Evolutionary conservation across 441 rosid genomes (phyloP).

Genomic region (Mallotus repandus): DNA sequence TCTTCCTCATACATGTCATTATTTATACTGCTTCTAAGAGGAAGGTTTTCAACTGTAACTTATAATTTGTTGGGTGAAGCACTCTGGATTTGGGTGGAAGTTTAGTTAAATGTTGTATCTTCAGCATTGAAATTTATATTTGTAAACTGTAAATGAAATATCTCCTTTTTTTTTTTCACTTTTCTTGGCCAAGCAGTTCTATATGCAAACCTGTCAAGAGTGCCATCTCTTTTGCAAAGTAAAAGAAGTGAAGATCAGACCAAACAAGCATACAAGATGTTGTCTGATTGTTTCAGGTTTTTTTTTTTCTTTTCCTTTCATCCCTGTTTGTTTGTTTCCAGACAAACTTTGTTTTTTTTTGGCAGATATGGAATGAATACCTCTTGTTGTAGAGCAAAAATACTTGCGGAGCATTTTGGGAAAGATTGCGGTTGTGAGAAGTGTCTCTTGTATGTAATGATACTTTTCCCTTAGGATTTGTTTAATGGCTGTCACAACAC

Average conservation of each 20-base stretch:
- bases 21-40: not conserved
- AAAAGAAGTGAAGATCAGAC: constrained; percentile 74
- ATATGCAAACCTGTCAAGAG: constrained; percentile 63
- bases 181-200: constrained; percentile 46
- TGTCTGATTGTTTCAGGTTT: constrained; percentile 81
- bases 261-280: constrained; percentile 70
- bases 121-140: not conserved
- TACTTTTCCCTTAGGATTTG: constrained; percentile 2
- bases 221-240: constrained; percentile 72
- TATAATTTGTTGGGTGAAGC: constrained; percentile 1
- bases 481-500: not conserved
- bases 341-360: constrained; percentile 12
- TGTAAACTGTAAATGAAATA: not conserved
- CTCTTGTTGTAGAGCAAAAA: constrained; percentile 73
- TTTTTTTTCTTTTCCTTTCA: not conserved
- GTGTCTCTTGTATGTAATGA: constrained; percentile 58
- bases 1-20: not conserved
- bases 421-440: constrained; percentile 58
- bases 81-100: not conserved
- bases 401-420: constrained; percentile 82
- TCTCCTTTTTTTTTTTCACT: not conserved
- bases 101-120: not conserved
- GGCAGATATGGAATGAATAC: constrained; percentile 92
- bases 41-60: not conserved
- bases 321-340: constrained; percentile 7